Conservation (phyloP, 2,329 filamentous ascomycete species). For the Tolypocladium tundrense region DNA sequence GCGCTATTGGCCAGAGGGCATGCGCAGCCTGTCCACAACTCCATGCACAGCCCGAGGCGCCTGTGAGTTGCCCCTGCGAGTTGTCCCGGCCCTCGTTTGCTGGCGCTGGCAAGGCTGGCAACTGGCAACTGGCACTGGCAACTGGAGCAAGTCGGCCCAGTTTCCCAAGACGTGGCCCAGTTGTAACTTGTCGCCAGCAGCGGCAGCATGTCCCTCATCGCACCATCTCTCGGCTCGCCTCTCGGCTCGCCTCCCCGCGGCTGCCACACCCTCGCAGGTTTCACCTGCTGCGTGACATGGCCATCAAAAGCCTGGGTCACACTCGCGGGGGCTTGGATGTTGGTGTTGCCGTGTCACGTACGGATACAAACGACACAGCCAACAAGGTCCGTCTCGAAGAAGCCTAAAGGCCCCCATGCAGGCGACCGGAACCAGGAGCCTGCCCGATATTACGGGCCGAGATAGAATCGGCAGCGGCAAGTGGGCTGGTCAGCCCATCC, state of each 20-base stretch:
- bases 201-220: not conserved
- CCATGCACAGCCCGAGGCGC: not conserved
- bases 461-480: not conserved
- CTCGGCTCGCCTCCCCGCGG: not conserved
- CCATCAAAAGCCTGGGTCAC: not conserved
- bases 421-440: not conserved
- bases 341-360: not conserved
- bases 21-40: not conserved
- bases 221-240: not conserved
- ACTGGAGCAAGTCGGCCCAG: not conserved
- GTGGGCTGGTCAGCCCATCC: not conserved
- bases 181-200: not conserved
- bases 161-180: not conserved
- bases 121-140: not conserved
- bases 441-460: not conserved
- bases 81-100: not conserved
- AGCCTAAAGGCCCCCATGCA: not conserved
- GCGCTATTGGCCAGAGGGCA: not conserved
- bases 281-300: not conserved
- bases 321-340: not conserved
- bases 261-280: not conserved
- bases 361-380: not conserved
- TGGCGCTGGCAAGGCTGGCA: no score
- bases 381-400: not conserved
- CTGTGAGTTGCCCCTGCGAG: not conserved